Conservation (phyloP, 495 filamentous ascomycete species). For the Aspergillus coremiiformis region DNA sequence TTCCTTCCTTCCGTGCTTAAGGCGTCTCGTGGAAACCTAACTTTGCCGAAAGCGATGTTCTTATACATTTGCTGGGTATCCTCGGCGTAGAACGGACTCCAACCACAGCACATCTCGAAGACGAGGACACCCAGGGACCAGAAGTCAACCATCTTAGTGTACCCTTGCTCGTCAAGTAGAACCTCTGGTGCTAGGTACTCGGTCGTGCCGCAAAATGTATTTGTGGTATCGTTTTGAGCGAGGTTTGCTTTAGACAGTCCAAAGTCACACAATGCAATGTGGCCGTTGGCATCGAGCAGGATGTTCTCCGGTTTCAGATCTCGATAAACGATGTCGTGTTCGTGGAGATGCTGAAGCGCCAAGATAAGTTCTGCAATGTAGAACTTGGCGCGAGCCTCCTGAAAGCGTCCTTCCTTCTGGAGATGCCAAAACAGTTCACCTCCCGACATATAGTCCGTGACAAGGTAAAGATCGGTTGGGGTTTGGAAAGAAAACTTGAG, state of each 20-base stretch:
- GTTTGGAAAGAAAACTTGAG: conserved; percentile 99
- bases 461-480: conserved; percentile 89
- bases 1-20: conserved; percentile 89
- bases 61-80: conserved; percentile 99
- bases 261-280: conserved; percentile 82
- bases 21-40: conserved; percentile 90
- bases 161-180: conserved; percentile 90
- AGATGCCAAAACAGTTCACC: conserved; percentile 98
- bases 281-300: conserved; percentile 73
- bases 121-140: conserved; percentile 97
- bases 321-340: conserved; percentile 96
- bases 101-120: conserved; percentile 99
- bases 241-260: conserved; percentile 96
- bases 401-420: conserved; percentile 93
- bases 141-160: conserved; percentile 99
- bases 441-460: conserved; percentile 99
- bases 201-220: conserved; percentile 97
- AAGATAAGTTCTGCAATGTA: conserved; percentile 98
- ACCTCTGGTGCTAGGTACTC: conserved; percentile 97
- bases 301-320: conserved; percentile 87
- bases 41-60: conserved; percentile 98
- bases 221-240: conserved; percentile 92
- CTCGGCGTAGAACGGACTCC: conserved; percentile 98
- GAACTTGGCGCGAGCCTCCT: conserved; percentile 92
- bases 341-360: conserved; percentile 89